Evolutionary conservation across 139 green algal species (phyloP).

Genomic region (Haematococcus sp.): DNA sequence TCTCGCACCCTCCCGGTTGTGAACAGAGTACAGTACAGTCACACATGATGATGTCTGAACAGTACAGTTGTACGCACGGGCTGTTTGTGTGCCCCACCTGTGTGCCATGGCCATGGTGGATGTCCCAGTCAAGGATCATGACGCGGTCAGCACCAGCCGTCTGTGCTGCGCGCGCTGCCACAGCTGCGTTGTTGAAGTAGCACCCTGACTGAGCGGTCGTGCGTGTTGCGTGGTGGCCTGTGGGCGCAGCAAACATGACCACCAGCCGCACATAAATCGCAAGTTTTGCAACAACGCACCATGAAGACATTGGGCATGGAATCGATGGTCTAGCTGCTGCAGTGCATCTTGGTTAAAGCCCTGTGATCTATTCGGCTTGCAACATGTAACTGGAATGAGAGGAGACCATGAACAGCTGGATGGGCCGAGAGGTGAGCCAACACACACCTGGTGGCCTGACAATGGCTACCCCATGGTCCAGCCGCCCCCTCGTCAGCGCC

Average conservation of each 20-base stretch:
- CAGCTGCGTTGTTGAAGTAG: conserved; percentile 73
- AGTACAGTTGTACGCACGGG: no score
- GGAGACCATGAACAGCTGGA: no score
- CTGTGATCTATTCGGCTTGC: no score
- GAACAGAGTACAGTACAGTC: background rate
- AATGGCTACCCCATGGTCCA: conserved; percentile 48
- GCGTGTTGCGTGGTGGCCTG: conserved; percentile 54
- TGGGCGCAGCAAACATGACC: no score
- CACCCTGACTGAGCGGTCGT: conserved; percentile 64
- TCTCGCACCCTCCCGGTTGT: no score
- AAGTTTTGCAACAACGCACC: background rate
- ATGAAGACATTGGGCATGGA: background rate
- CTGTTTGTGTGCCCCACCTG: conserved; percentile 7
- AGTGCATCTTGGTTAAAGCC: no score
- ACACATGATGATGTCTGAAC: no score
- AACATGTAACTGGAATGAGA: no score
- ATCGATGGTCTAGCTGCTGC: no score
- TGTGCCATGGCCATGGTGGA: conserved; percentile 78
- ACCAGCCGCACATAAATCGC: no score
- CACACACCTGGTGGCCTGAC: conserved; percentile 63
- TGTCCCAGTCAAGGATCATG: conserved; percentile 79
- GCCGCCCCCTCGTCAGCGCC: conserved; percentile 41
- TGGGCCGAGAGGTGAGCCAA: no score
- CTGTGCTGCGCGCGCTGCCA: conserved; percentile 53
- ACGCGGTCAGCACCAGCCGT: conserved; percentile 38